These are phyloP conservation scores for Prototheca wickerhamii DNA, from an alignment of 163 green algal genomes.

Conservation along the genomic window DNA sequence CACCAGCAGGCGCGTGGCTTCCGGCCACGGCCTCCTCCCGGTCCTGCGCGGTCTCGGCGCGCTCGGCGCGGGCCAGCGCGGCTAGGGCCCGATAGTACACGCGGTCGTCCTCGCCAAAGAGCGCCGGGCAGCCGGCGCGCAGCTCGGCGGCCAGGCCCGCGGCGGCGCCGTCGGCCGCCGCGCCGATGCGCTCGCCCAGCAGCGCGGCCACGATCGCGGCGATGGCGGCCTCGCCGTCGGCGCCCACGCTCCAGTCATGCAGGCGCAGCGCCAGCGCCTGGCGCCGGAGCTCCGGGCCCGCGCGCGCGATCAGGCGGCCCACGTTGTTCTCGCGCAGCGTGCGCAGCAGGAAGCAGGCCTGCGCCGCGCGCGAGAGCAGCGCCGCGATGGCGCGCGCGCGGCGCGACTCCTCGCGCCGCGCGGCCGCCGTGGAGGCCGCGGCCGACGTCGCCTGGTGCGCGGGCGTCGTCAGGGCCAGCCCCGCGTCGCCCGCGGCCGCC, in stretches of 20 bases:
- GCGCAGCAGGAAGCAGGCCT: conserved; percentile 67
- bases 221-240: conserved; percentile 44
- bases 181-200: conserved; percentile 47
- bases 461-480: background rate
- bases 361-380: conserved; percentile 44
- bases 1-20: conserved; percentile 21
- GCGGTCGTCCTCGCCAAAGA: conserved; percentile 74
- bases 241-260: conserved; percentile 43
- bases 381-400: conserved; percentile 22
- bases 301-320: conserved; percentile 44
- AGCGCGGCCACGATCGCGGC: conserved; percentile 58
- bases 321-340: conserved; percentile 49
- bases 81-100: conserved; percentile 64
- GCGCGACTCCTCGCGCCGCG: conserved; percentile 1
- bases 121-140: conserved; percentile 52
- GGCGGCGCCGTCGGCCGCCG: conserved; percentile 36
- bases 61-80: conserved; percentile 37
- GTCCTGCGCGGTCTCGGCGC: conserved; percentile 10
- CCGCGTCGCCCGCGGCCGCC: background rate
- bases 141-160: conserved; percentile 52
- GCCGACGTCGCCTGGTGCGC: background rate
- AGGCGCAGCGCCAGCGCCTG: conserved; percentile 29
- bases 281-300: conserved; percentile 24
- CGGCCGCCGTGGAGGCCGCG: background rate
- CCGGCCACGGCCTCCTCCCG: conserved; percentile 11